Evolutionary conservation across 2,329 filamentous ascomycete genomes (phyloP).

Genomic region (Colletotrichum paranaense): DNA sequence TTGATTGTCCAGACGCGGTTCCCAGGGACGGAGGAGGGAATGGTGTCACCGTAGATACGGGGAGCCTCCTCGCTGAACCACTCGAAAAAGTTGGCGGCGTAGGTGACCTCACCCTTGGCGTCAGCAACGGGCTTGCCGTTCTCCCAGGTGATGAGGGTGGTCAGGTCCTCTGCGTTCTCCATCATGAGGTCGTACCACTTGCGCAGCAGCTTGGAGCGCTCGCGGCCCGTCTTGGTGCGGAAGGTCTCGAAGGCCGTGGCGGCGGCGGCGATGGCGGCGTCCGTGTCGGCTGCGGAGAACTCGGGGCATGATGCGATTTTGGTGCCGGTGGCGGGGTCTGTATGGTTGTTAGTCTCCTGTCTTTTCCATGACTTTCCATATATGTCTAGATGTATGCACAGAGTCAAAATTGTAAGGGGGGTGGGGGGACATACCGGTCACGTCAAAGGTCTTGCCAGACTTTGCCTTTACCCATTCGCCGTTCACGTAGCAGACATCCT

Average conservation of each 20-base stretch:
- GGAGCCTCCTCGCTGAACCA: slow-evolving; percentile 88
- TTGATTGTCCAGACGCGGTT: slow-evolving; percentile 84
- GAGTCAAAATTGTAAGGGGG: not conserved
- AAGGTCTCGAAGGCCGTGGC: slow-evolving; percentile 79
- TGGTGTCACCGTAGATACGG: slow-evolving; percentile 78
- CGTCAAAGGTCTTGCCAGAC: slow-evolving; percentile 92
- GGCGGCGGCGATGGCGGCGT: slow-evolving; percentile 86
- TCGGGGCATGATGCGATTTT: slow-evolving; percentile 88
- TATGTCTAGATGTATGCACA: too few relatives aligned
- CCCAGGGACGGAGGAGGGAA: slow-evolving; percentile 74
- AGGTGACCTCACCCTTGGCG: slow-evolving; percentile 77
- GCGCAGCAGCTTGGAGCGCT: slow-evolving; percentile 79
- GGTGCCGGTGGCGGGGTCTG: slow-evolving; percentile 85
- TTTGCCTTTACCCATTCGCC: slow-evolving; percentile 90
- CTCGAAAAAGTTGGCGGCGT: slow-evolving; percentile 81
- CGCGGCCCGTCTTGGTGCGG: slow-evolving; percentile 76
- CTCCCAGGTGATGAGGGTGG: slow-evolving; percentile 87
- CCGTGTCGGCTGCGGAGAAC: slow-evolving; percentile 81
- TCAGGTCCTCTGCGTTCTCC: slow-evolving; percentile 83
- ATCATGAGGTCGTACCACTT: slow-evolving; percentile 86
- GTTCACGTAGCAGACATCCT: slow-evolving; percentile 85
- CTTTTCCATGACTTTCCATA: too few relatives aligned
- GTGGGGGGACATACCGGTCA: slow-evolving; percentile 66
- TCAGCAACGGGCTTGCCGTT: slow-evolving; percentile 88
- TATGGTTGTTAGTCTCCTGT: not conserved